Base-by-base conservation (phyloP, 257 asterid species). In the Solanum microdontum region DNA sequence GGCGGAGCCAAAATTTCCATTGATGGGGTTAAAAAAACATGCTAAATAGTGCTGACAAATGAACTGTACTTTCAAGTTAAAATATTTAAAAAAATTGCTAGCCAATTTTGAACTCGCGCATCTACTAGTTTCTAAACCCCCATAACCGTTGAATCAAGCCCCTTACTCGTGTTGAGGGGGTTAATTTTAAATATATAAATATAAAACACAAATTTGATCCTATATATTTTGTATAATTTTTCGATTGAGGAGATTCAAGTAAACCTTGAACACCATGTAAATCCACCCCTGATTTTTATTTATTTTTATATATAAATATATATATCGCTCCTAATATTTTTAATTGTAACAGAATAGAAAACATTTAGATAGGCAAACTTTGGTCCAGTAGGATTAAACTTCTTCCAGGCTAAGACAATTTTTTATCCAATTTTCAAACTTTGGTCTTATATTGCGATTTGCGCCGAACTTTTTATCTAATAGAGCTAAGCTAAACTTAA, bases 11-110 rank as follows among this genome's bases (percentile, higher is more conserved):
- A 1, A 17, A 55, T 7, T 55, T 55, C 1, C 14, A 3, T 0
- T 0, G 2, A 55, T 10, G 0, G 0, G 2, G 0, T 55, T 55
- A 17, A 1, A 55, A 2, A 17, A 6, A 0, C n/a, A 55, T 17
- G 4, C 2, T 55, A 55, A 7, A 55, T 2, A 19, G 64, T 55
- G 10, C 9, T 55, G 2, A 55, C n/a, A 55, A 55, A 2, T 55
- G 0, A 17, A 19, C 1, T 17, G 1, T 55, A 55, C 24, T 17
- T 7, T 55, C 64, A 19, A 55, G n/a, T 6, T 55, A 55, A 55
- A 55, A 55, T 0, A 55, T 2, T 55, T 0, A 55, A 55, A 55
- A 17, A 55, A 0, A 2, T 55, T 17, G 10, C 24, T 55, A 17
- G 64, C 11, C 11, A 55, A 1, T 19, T 55, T 2, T 1, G 11